These are phyloP conservation scores for Pyrenochaeta sp. DNA, from an alignment of 2,329 filamentous ascomycete genomes.

Conservation along the genomic window DNA sequence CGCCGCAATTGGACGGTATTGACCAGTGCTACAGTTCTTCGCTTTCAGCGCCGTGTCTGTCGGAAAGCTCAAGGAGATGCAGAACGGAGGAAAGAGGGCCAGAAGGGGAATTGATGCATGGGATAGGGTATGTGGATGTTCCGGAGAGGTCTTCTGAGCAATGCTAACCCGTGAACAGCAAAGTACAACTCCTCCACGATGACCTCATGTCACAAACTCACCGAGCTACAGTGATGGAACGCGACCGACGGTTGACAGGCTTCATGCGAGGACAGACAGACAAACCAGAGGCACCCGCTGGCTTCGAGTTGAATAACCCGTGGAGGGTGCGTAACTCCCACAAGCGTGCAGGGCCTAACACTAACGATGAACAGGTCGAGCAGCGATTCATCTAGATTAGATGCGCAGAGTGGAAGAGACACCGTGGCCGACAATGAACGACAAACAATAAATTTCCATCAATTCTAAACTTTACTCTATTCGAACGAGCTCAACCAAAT, in stretches of 20 bases:
- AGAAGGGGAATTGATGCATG: slow-evolving; percentile 68
- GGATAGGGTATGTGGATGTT: slow-evolving; percentile 64
- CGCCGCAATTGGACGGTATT: slow-evolving; percentile 15
- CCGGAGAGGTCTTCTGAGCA: slow-evolving; percentile 13
- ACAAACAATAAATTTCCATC: slow-evolving; percentile 19
- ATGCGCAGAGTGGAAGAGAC: slow-evolving; percentile 8
- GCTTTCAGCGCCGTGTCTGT: slow-evolving; percentile 66
- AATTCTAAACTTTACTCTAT: slow-evolving; percentile 12
- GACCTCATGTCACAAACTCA: slow-evolving; percentile 43
- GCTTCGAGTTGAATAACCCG: slow-evolving; percentile 72
- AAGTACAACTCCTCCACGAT: slow-evolving; percentile 56
- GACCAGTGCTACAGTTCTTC: slow-evolving; percentile 61
- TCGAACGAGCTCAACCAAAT: too few species aligned
- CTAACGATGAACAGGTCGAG: slow-evolving; percentile 47
- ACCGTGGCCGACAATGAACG: slow-evolving; percentile 14
- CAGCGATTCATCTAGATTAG: slow-evolving; percentile 43
- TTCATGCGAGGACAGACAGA: slow-evolving; percentile 68
- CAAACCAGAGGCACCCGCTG: slow-evolving; percentile 63
- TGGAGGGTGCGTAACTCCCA: slow-evolving; percentile 64
- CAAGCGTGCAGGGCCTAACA: not conserved
- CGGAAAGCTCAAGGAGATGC: slow-evolving; percentile 64
- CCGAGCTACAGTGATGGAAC: slow-evolving; percentile 67
- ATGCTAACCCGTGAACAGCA: slow-evolving; percentile 58
- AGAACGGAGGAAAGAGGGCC: slow-evolving; percentile 68
- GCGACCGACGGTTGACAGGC: slow-evolving; percentile 69